Percentiles rank a stretch among this genome's conserved stretches.
phyloP scores from a whole-genome alignment of 345 rosid genomes.

The Aethionema arabicum region DNA sequence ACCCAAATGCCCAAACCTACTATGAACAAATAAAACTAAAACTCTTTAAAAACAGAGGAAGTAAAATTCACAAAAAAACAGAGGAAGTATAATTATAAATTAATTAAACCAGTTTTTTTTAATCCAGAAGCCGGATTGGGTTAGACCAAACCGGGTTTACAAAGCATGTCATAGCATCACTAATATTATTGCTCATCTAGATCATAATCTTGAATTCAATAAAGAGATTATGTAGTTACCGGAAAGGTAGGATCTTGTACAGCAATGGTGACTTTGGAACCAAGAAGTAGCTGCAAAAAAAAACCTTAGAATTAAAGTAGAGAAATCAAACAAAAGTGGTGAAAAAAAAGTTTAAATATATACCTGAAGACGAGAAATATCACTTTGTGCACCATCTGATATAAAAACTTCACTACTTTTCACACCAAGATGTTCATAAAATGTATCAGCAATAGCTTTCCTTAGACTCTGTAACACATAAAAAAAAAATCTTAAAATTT shows the following conservation, averaged over 20 bases:
- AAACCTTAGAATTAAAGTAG: conserved; percentile 10
- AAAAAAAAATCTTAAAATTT: neutral
- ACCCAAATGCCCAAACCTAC: no score
- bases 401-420: conserved; percentile 57
- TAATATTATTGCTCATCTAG: no score
- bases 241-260: conserved; percentile 73
- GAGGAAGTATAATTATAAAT: no score
- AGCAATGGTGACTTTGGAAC: conserved; percentile 50
- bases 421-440: conserved; percentile 45
- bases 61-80: no score
- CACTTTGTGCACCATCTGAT: conserved; percentile 71
- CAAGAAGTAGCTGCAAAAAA: conserved; percentile 51
- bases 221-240: conserved; percentile 27
- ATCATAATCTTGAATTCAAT: no score
- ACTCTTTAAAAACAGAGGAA: no score
- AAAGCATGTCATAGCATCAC: no score
- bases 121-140: no score
- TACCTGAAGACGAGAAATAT: conserved; percentile 66
- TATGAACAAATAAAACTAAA: no score
- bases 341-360: neutral
- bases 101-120: no score
- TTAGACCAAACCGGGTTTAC: no score
- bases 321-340: neutral
- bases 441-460: conserved; percentile 53
- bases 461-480: conserved; percentile 40